Evolutionary conservation across 257 asterid genomes (phyloP), one percentile per base, ranked within the genome.

Genomic region (Salvia rosmarinus): DNA sequence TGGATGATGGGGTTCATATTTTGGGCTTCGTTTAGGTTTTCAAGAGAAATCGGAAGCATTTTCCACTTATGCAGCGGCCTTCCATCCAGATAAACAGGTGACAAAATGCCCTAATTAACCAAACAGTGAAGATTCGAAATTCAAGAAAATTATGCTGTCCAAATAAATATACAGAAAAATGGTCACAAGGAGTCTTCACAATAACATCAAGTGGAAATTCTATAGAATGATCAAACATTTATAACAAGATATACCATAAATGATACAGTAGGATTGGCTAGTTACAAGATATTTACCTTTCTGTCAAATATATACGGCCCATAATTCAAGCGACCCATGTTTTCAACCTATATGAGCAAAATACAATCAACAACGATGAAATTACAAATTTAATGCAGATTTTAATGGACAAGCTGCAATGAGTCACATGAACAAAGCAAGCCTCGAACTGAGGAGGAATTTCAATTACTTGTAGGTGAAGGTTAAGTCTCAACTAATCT

Each of bases 261-360:
- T 52, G 71, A 61, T 68, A 28, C 4, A 1, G 32, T 12, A 73
- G 55, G 67, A 23, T 16, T 21, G 62, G 73, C 51, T 57, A 28
- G 44, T 65, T 65, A 6, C 44, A 4, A 60, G 75, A 67, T 25
- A 30, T 79, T 81, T 77, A 94, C 99, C 99, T 94, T 91, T 78
- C 82, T 83, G 83, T 91, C 99, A 60, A 86, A 89, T 11, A 85
- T 52, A 71, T 89, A 89, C 6, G 70, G 78, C 51, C 99, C 99
- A 67, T 94, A 87, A 77, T 94, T 94, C 80, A 94, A 74, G 60
- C 90, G 99, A 4, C 99, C 99, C 99, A 94, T 89, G 86, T 94
- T 94, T 78, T 94, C 99, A 40, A 94, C 96, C 99, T 94, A 79
- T 43, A 80, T 69, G 71, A 66, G 54, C 54, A 73, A 67, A 76